Evolutionary conservation across 306 rosid genomes (phyloP), one percentile per base, ranked within the genome.

Genomic region (Cicer judaicum): DNA sequence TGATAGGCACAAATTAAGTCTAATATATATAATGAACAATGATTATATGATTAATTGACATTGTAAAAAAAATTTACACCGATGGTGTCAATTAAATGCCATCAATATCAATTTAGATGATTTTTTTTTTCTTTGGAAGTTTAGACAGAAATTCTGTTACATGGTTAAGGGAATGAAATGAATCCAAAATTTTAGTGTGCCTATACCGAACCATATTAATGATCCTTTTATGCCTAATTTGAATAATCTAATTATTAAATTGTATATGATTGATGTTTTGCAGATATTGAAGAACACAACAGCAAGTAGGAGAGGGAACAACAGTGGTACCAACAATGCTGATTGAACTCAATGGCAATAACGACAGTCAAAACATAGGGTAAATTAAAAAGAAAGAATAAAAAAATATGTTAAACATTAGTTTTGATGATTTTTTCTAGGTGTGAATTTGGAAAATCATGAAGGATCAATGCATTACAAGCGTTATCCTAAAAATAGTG

Each of bases 281-380:
- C 89, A 94, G 97, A 91, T 94, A 83, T 70, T 94, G 94, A 94
- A 94, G 89, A 94, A 91, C 87, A 94, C 98, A 12, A 94, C 98
- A 46, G 91, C 97, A 19, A 83, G 91, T 82, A 82, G 96, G 77
- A 90, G 93, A 86, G 95, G 93, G 65, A 88, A 86, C 63, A 85
- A 61, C 44, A 53, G 70, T 13, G 85, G 84, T 64, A 55, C 79
- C 48, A 86, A 78, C 61, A 86, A 72, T 68, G 85, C 67, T 65
- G 90, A 81, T 56, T 81, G 80, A 74, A 54, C 62, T 67, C 46
- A 11, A 50, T 78, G 63, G 46, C 34, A 54, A 44, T 56, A 7
- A 59, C 15, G 42, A 15, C 48, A 7, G 7, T 5, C 12, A 39
- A 11, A 16, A 18, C 14, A 29, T 68, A 70, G 62, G 66, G 78